A percentile compares a stretch with the other conserved stretches of the same genome.
These are phyloP conservation scores for Aspergillus udagawae DNA, from an alignment of 2,329 filamentous ascomycete genomes.

Conservation along the genomic window DNA sequence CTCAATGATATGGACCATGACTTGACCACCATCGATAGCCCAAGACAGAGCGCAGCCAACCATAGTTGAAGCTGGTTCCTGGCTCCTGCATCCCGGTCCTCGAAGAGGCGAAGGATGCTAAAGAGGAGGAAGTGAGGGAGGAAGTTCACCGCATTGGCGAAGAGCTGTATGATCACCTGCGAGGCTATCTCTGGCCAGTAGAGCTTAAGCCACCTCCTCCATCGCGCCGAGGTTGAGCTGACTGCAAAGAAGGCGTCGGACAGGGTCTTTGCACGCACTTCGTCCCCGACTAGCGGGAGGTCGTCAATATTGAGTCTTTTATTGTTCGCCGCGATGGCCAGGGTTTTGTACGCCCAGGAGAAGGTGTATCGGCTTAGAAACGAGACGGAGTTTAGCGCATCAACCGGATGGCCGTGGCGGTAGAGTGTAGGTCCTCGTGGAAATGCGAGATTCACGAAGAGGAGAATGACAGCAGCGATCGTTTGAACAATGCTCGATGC, in stretches of 20 bases:
- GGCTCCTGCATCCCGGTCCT: constrained; percentile 48
- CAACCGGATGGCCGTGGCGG: constrained; percentile 55
- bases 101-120: constrained; percentile 62
- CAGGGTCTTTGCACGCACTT: constrained; percentile 48
- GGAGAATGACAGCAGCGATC: background rate
- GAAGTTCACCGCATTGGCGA: constrained; percentile 57
- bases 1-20: constrained; percentile 54
- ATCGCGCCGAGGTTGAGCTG: constrained; percentile 39
- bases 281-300: constrained; percentile 56
- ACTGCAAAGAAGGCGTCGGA: constrained; percentile 1
- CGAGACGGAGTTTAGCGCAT: constrained; percentile 58
- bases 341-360: constrained; percentile 55
- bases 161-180: constrained; percentile 57
- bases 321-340: constrained; percentile 55
- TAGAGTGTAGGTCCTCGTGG: constrained; percentile 65
- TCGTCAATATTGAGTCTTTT: constrained; percentile 60
- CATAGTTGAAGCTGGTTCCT: constrained; percentile 54
- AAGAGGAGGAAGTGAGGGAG: constrained; percentile 65
- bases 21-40: constrained; percentile 51
- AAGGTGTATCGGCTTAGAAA: constrained; percentile 61
- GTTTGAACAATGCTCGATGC: constrained; percentile 1
- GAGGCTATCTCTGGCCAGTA: constrained; percentile 53
- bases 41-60: constrained; percentile 53
- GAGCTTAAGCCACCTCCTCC: constrained; percentile 55
- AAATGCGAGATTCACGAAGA: constrained; percentile 41